phyloP scores from a whole-genome alignment of 164 flowering plant species.

The Santalum album region DNA sequence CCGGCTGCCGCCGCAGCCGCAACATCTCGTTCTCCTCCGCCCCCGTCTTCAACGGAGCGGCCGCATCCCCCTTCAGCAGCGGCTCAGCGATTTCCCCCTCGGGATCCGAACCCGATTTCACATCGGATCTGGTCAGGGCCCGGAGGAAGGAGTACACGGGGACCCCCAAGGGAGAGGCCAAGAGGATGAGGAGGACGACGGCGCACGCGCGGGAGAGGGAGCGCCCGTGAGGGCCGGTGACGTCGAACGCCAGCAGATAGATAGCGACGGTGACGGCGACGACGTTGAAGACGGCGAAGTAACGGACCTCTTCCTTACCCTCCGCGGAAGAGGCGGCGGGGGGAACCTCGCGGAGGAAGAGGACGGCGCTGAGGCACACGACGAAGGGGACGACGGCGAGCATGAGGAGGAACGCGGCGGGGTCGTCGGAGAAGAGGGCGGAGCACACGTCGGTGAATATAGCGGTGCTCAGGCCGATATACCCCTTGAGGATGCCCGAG shows the following conservation, averaged over 20 bases:
- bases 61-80: constrained; percentile 10
- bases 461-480: constrained; percentile 79
- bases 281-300: constrained; percentile 32
- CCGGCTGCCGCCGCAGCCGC: constrained; percentile 29
- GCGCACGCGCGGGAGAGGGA: constrained; percentile 23
- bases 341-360: constrained; percentile 67
- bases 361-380: constrained; percentile 54
- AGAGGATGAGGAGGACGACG: constrained; percentile 19
- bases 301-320: constrained; percentile 28
- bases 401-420: constrained; percentile 58
- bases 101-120: constrained; percentile 13
- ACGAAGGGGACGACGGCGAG: constrained; percentile 50
- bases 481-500: constrained; percentile 80
- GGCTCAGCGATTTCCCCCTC: no score
- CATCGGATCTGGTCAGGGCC: constrained; percentile 11
- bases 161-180: constrained; percentile 39
- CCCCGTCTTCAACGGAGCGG: constrained; percentile 4
- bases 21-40: constrained; percentile 7
- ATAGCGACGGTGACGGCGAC: constrained; percentile 43
- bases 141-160: constrained; percentile 35
- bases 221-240: constrained; percentile 16
- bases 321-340: constrained; percentile 19
- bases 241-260: constrained; percentile 31
- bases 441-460: constrained; percentile 71
- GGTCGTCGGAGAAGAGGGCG: constrained; percentile 53